These are phyloP conservation scores for Lentinula guzmanii DNA, from an alignment of 768 basidiomycete species.

Conservation along the genomic window DNA sequence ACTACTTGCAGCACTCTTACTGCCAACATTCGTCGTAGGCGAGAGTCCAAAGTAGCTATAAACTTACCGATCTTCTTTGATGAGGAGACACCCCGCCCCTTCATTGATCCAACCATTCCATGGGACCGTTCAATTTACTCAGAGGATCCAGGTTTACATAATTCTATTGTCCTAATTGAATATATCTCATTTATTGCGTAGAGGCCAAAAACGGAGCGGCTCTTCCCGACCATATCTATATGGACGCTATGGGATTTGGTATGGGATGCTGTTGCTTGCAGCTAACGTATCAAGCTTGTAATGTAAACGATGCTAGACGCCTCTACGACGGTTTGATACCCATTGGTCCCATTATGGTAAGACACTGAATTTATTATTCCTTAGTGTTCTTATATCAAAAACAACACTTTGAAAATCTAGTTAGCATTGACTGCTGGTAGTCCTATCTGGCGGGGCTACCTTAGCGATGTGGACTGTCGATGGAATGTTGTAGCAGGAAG, in stretches of 20 bases:
- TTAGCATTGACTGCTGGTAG: slow-evolving; percentile 92
- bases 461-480: slow-evolving; percentile 95
- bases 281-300: slow-evolving; percentile 95
- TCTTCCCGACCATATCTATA: slow-evolving; percentile 85
- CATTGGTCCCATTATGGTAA: slow-evolving; percentile 89
- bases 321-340: slow-evolving; percentile 97
- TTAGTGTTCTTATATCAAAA: slow-evolving; percentile 5
- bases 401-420: slow-evolving; percentile 32
- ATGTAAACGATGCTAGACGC: slow-evolving; percentile 83
- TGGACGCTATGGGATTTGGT: slow-evolving; percentile 99
- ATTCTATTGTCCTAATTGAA: slow-evolving; percentile 3
- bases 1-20: slow-evolving; percentile 74
- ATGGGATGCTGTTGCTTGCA: slow-evolving; percentile 99
- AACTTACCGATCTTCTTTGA: slow-evolving; percentile 93
- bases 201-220: slow-evolving; percentile 92
- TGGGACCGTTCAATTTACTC: slow-evolving; percentile 78
- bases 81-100: slow-evolving; percentile 78
- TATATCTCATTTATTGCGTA: slow-evolving; percentile 20
- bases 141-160: slow-evolving; percentile 70
- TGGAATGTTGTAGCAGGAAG: slow-evolving; percentile 99
- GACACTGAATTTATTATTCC: slow-evolving; percentile 12
- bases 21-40: slow-evolving; percentile 85
- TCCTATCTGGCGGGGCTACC: slow-evolving; percentile 89
- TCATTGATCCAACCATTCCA: slow-evolving; percentile 89
- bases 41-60: slow-evolving; percentile 92